Base-by-base conservation (phyloP, 495 filamentous ascomycete species). In the Bathelium albidoporum region DNA sequence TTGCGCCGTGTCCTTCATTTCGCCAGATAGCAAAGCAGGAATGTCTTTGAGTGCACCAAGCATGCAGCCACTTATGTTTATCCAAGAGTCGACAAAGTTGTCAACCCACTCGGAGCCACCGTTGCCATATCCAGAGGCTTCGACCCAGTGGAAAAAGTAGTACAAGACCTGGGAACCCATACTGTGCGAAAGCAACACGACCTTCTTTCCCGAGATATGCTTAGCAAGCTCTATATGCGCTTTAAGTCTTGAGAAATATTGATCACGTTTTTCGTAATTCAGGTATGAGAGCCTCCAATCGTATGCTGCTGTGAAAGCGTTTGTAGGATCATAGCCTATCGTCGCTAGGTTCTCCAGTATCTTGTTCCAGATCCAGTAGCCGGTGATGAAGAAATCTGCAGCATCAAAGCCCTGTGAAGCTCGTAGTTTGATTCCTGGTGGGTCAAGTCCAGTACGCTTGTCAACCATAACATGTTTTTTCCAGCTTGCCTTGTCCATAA, bases 331-430 rank as follows among this genome's bases (percentile, higher is more conserved):
- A 74, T 97, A 97, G 22, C 94, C 95, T 64, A 98, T 87, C 1
- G 88, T 91, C 0, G 94, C 94, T 59, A 98, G 78, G 69, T 98
- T 97, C 71, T 98, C 93, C 29, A 98, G 75, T 60, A 98, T 96
- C 76, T 98, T 98, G 69, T 88, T 95, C 94, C 95, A 98, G 64
- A 98, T 97, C 94, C 94, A 98, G 74, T 98, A 98, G 10, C 87
- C 87, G 32, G 83, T 89, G 68, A 89, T 89, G 72, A 91, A 91
- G 75, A 97, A 97, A 77, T 98, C 94, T n/a, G 94, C 91, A 9
- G 94, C 95, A 73, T 98, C 94, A 71, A 98, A 98, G 2, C 94
- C 94, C 74, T 97, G 95, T 0, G 95, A 92, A 26, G 94, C 91
- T 49, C 95, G 85, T 14, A 98, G 77, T 75, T 97, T 97, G 69